A percentile compares a stretch with the other conserved stretches of the same genome.
Evolutionary conservation across 202 grass and related monocot genomes (phyloP).

Genomic region (Panicum hallii): DNA sequence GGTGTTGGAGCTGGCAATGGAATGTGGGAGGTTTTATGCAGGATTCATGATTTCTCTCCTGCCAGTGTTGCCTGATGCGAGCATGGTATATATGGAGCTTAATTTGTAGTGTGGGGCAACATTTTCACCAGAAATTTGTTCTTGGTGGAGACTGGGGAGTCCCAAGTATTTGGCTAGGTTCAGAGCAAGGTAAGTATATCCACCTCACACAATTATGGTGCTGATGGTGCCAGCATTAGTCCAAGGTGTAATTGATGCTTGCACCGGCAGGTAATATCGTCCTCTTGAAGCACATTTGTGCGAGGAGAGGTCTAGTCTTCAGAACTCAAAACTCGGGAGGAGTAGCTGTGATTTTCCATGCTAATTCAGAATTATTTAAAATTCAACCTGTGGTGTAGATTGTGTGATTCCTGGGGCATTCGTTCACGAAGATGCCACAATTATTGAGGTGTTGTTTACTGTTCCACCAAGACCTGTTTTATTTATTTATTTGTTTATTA

Average conservation of each 20-base stretch:
- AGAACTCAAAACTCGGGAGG: not conserved
- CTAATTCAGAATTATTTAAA: not conserved
- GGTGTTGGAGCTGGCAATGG: conserved; percentile 11
- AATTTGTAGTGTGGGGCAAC: conserved; percentile 19
- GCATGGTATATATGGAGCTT: not conserved
- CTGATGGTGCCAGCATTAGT: conserved; percentile 5
- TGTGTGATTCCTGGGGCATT: not conserved
- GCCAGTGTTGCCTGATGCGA: not conserved
- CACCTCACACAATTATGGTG: conserved; percentile 33
- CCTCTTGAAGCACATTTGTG: not conserved
- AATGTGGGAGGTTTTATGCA: not conserved
- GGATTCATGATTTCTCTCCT: not conserved
- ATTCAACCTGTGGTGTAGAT: not conserved
- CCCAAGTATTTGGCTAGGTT: conserved; percentile 4
- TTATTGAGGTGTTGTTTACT: not conserved
- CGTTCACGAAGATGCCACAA: not conserved
- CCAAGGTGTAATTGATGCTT: conserved; percentile 1
- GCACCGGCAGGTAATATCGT: not conserved
- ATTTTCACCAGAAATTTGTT: conserved; percentile 8
- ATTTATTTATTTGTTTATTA: not conserved
- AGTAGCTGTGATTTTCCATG: not conserved
- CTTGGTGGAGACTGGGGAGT: not conserved
- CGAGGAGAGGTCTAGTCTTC: not conserved
- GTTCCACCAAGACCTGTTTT: not conserved
- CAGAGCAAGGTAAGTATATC: conserved; percentile 6